These are phyloP conservation scores for Choanephora cucurbitarum DNA, from an alignment of 371 early-diverging fungal species.

Conservation along the genomic window DNA sequence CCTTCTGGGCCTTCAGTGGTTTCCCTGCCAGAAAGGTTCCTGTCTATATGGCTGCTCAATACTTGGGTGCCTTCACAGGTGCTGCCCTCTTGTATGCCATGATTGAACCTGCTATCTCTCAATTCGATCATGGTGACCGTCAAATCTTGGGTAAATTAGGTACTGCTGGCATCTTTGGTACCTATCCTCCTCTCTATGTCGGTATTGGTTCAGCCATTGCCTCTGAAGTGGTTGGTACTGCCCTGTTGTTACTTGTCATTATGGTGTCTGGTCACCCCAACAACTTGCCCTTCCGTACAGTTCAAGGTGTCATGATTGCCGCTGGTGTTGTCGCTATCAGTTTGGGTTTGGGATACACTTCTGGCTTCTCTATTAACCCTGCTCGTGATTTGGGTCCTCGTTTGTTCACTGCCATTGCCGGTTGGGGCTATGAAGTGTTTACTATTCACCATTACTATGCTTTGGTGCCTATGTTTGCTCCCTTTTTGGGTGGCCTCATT, in stretches of 20 bases:
- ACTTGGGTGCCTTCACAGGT: constrained; percentile 72
- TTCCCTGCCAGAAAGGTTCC: constrained; percentile 68
- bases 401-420: constrained; percentile 73
- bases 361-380: constrained; percentile 84
- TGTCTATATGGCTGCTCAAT: constrained; percentile 63
- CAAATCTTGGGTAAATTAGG: constrained; percentile 49
- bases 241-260: constrained; percentile 71
- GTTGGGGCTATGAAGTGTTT: constrained; percentile 78
- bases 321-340: constrained; percentile 49
- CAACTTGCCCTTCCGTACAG: constrained; percentile 61
- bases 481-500: constrained; percentile 69
- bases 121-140: constrained; percentile 63
- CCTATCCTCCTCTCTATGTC: constrained; percentile 62
- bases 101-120: constrained; percentile 56
- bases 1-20: constrained; percentile 68
- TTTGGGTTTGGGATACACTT: constrained; percentile 65
- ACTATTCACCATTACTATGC: constrained; percentile 65
- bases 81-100: constrained; percentile 66
- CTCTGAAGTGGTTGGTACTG: constrained; percentile 81
- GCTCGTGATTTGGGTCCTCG: constrained; percentile 92
- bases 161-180: constrained; percentile 79
- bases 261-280: constrained; percentile 72
- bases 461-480: constrained; percentile 80
- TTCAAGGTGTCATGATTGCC: constrained; percentile 68
- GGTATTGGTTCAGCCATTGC: constrained; percentile 64